Evolutionary conservation across 2,329 filamentous ascomycete genomes (phyloP).

Genomic region (Coniella vitis): DNA sequence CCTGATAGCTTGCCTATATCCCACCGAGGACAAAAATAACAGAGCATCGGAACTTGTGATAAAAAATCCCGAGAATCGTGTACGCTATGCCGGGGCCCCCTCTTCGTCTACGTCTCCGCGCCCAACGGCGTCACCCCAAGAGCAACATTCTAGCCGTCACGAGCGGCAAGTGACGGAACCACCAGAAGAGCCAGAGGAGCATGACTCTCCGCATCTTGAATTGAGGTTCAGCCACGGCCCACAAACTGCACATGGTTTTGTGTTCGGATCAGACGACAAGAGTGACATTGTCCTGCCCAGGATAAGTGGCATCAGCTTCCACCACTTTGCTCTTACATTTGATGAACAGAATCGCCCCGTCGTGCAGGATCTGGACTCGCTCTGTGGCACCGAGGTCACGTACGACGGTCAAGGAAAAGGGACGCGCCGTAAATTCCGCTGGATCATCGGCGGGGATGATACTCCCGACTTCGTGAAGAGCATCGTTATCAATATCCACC

Average conservation of each 20-base stretch:
- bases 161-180: background rate
- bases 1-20: conserved; percentile 7
- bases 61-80: too few relatives aligned
- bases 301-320: background rate
- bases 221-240: conserved; percentile 8
- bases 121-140: too few relatives aligned
- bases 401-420: conserved; percentile 18
- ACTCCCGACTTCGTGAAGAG: background rate
- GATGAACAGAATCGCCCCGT: conserved; percentile 1
- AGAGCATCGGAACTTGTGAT: too few relatives aligned
- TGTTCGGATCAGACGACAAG: conserved; percentile 1
- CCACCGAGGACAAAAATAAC: too few relatives aligned
- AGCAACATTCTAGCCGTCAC: background rate
- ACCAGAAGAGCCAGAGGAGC: too few relatives aligned
- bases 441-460: conserved; percentile 19
- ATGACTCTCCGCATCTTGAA: conserved; percentile 1
- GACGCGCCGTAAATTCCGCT: conserved; percentile 18
- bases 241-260: background rate
- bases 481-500: background rate
- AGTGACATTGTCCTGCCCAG: conserved; percentile 1
- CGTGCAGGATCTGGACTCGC: conserved; percentile 20
- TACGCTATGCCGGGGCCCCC: background rate
- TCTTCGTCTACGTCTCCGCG: too few relatives aligned
- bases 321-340: conserved; percentile 7
- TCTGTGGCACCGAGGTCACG: conserved; percentile 20